These are phyloP conservation scores for Aspergillus egyptiacus DNA, from an alignment of 495 filamentous ascomycete species.

Conservation along the genomic window DNA sequence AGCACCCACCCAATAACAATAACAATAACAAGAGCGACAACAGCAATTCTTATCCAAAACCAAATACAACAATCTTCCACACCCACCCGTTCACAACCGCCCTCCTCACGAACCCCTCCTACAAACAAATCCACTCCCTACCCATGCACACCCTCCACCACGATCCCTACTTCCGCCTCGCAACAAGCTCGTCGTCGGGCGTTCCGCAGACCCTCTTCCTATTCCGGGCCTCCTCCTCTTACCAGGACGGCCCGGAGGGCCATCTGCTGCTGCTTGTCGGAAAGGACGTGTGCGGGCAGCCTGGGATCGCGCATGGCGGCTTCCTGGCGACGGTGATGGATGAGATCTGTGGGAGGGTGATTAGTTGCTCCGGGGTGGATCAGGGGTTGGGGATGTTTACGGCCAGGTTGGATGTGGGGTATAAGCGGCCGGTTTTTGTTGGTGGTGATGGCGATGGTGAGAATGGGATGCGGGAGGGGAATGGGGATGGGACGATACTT, in stretches of 20 bases:
- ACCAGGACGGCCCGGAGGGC: background rate
- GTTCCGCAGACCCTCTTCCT: too few species aligned
- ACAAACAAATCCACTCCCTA: too few species aligned
- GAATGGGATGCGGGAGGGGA: background rate
- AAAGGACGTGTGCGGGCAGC: background rate
- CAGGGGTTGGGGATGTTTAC: constrained; percentile 12
- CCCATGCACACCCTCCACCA: too few species aligned
- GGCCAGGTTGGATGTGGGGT: constrained; percentile 3
- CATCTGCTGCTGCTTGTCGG: constrained; percentile 7
- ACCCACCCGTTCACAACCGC: too few species aligned
- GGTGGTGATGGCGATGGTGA: background rate
- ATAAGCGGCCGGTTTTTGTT: constrained; percentile 5
- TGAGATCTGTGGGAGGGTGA: constrained; percentile 7
- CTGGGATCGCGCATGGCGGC: constrained; percentile 8
- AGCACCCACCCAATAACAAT: too few species aligned
- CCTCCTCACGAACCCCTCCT: too few species aligned
- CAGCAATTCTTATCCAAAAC: too few species aligned
- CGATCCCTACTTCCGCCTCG: too few species aligned
- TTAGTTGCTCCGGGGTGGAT: constrained; percentile 3
- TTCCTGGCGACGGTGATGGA: constrained; percentile 12
- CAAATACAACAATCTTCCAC: too few species aligned
- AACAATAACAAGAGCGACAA: too few species aligned
- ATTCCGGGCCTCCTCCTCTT: background rate
- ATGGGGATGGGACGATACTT: constrained; percentile 6
- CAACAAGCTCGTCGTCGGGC: too few species aligned